phyloP scores from a whole-genome alignment of 768 basidiomycete species.

The Butyriboletus loyo region DNA sequence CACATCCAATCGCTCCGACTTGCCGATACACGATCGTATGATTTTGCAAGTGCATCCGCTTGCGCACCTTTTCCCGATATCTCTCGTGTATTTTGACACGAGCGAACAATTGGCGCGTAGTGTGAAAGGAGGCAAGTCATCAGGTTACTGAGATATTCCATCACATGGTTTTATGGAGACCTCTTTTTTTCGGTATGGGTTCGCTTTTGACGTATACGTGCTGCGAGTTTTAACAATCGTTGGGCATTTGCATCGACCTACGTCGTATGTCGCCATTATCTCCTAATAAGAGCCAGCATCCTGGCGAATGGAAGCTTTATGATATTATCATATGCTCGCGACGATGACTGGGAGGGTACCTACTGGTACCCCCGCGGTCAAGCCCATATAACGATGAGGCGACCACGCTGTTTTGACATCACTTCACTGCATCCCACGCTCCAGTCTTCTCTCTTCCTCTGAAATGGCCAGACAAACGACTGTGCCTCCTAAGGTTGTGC shows the following conservation, averaged over 20 bases:
- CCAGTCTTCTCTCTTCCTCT: background rate
- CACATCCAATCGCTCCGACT: too few relatives aligned
- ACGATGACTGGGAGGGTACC: background rate
- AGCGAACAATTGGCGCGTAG: too few relatives aligned
- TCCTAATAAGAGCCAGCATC: background rate
- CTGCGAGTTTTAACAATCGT: background rate
- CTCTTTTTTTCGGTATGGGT: background rate
- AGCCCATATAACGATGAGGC: background rate
- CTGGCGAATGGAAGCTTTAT: background rate
- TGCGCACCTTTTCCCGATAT: background rate
- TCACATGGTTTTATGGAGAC: too few relatives aligned
- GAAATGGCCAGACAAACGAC: too few relatives aligned
- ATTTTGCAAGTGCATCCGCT: background rate
- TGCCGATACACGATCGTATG: too few relatives aligned
- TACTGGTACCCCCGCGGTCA: background rate
- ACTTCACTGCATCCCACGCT: background rate
- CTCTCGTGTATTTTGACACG: too few relatives aligned
- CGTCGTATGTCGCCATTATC: background rate
- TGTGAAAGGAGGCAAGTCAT: too few relatives aligned
- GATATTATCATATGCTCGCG: background rate
- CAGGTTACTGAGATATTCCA: too few relatives aligned
- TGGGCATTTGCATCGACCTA: background rate
- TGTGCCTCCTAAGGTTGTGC: too few relatives aligned
- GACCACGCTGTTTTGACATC: background rate
- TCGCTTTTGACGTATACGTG: background rate